Evolutionary conservation across 2,329 filamentous ascomycete genomes (phyloP).

Genomic region (Sclerotinia minor): DNA sequence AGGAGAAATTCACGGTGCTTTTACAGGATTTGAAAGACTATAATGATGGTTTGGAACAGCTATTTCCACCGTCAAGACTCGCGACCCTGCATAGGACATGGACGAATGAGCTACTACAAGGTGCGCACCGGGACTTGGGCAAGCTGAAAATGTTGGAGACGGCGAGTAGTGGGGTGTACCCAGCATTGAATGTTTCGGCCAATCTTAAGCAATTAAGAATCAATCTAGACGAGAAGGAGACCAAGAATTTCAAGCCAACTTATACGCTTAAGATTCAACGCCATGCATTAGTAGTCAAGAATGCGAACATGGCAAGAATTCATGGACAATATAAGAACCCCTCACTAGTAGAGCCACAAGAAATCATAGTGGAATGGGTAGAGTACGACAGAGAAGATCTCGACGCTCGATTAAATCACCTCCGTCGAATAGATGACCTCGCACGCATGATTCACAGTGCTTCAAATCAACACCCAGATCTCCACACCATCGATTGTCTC

Average conservation of each 20-base stretch:
- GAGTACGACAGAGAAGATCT: conserved; percentile 46
- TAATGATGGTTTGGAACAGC: conserved; percentile 51
- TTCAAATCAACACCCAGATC: conserved; percentile 46
- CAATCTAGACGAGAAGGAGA: conserved; percentile 48
- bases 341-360: conserved; percentile 33
- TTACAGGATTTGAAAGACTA: conserved; percentile 49
- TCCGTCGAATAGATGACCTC: conserved; percentile 50
- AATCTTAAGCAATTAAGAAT: conserved; percentile 50
- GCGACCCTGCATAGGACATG: conserved; percentile 49
- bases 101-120: conserved; percentile 50
- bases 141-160: conserved; percentile 48
- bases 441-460: conserved; percentile 51
- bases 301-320: conserved; percentile 34
- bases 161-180: conserved; percentile 47
- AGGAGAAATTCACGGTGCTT: conserved; percentile 48
- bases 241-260: conserved; percentile 46
- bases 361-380: conserved; percentile 50
- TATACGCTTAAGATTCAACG: conserved; percentile 46
- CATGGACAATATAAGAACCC: conserved; percentile 43
- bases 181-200: conserved; percentile 47
- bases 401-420: conserved; percentile 47
- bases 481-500: conserved; percentile 44
- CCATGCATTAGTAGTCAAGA: conserved; percentile 38
- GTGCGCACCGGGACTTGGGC: conserved; percentile 46
- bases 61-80: conserved; percentile 48